Base-by-base conservation (phyloP, 75 land plant species). In the Cunninghamia lanceolata region DNA sequence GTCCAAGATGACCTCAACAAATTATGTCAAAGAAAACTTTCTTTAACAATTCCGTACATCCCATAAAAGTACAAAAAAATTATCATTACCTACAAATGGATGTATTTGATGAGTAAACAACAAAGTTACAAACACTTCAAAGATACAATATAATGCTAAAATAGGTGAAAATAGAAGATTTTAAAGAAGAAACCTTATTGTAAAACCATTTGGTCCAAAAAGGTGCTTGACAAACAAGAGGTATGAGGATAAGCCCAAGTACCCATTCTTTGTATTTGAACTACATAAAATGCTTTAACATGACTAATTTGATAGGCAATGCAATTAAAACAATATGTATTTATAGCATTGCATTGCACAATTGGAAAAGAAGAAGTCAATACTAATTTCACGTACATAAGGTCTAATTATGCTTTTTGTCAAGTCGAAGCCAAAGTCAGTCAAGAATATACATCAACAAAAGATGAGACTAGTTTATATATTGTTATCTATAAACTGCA, bases 121-220 rank as follows among this genome's bases (percentile, higher is more conserved):
- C 14, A n/a, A 21, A 14, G 46, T 17, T 46, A 82, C 84, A 82
- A 32, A 9, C 54, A 82, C 30, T 10, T 0, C 1, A 16, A 36
- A 19, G 39, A 76, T 4, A 15, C 6, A 76, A 14, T 17, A 9
- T 19, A 82, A 3, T 21, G 8, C n/a, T 50, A 77, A 9, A 36
- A 25, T 47, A 11, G 50, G 59, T 30, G 17, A n/a, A 78, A 43
- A n/a, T 36, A 21, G 2, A 63, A 74, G 47, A 53, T 17, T 25
- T 36, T 9, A 40, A 16, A 83, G 39, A 80, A 86, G 74, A 42
- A 63, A 96, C 99, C 99, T 98, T 96, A 81, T 95, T 96, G 74
- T 88, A 94, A 21, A 98, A 88, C 99, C 99, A 98, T 89, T 98
- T 98, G 14, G 95, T 93, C 99, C 99, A 98, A 71, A 90, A 90